Conservation (phyloP, 2,329 filamentous ascomycete genomes). For the Phoma herbarum region DNA sequence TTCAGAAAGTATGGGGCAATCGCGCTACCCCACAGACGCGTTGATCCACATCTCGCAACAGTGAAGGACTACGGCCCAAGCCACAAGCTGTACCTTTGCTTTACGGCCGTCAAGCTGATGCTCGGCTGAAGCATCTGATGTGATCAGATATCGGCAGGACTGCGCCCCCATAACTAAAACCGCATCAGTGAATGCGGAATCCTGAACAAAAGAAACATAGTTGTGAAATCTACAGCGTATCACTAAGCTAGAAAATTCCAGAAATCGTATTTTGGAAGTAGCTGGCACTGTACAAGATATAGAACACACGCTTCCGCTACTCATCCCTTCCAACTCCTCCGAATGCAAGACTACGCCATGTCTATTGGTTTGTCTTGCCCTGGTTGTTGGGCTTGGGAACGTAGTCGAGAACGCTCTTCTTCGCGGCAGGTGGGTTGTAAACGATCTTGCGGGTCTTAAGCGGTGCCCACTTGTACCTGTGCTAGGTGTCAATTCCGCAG, state of each 20-base stretch:
- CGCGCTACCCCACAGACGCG: too few species aligned
- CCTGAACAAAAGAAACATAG: conserved; percentile 19
- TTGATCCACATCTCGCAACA: too few species aligned
- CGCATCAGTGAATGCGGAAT: conserved; percentile 18
- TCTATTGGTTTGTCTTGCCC: conserved; percentile 47
- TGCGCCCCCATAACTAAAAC: neutral
- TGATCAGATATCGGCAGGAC: too few species aligned
- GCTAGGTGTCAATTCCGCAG: conserved; percentile 38
- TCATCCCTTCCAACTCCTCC: conserved; percentile 31
- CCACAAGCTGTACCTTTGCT: too few species aligned
- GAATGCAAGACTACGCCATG: conserved; percentile 29
- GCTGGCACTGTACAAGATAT: conserved; percentile 52
- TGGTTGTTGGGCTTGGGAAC: conserved; percentile 43
- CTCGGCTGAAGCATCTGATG: too few species aligned
- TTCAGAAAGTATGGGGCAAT: too few species aligned
- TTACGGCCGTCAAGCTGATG: too few species aligned
- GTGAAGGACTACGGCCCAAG: too few species aligned
- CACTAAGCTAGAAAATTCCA: conserved; percentile 42
- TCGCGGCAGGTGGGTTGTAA: conserved; percentile 75
- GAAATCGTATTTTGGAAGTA: conserved; percentile 47
- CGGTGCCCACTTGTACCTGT: conserved; percentile 92
- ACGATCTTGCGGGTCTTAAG: conserved; percentile 95
- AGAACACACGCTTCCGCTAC: conserved; percentile 47
- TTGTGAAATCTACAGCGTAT: conserved; percentile 34
- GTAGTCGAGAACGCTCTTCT: conserved; percentile 42